phyloP scores from a whole-genome alignment of 169 alveolate genomes.

The Eimeria maxima region DNA sequence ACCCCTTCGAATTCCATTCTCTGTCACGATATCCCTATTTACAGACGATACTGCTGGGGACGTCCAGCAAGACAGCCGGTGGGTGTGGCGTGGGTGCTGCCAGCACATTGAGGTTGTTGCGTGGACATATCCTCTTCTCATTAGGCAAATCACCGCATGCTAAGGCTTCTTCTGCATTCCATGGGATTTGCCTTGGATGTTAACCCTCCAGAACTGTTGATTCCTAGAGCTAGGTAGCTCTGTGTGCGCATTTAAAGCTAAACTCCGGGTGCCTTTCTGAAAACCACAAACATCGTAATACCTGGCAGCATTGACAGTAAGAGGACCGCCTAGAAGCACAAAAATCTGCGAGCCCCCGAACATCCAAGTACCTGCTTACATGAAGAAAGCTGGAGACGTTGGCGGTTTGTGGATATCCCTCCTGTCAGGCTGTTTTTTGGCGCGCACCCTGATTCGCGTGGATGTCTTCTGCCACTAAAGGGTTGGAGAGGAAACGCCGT shows the following conservation, averaged over 20 bases:
- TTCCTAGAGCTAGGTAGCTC: neutral
- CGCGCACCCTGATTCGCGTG: neutral
- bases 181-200: too few species aligned
- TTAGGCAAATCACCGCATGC: neutral
- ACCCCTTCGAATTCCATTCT: neutral
- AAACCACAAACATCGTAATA: neutral
- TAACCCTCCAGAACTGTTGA: neutral
- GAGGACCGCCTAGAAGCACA: neutral
- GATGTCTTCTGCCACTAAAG: neutral
- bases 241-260: neutral
- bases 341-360: neutral
- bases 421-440: neutral
- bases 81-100: neutral
- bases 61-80: neutral
- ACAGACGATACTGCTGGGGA: neutral
- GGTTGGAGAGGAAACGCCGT: neutral
- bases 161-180: neutral
- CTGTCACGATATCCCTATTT: neutral
- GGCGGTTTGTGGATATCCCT: neutral
- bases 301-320: neutral
- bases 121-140: neutral
- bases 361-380: neutral
- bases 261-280: neutral
- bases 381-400: neutral
- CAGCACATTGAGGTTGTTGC: neutral